Base-by-base conservation (phyloP, 805 yeast genomes). In the Candida nonsorbophila region DNA sequence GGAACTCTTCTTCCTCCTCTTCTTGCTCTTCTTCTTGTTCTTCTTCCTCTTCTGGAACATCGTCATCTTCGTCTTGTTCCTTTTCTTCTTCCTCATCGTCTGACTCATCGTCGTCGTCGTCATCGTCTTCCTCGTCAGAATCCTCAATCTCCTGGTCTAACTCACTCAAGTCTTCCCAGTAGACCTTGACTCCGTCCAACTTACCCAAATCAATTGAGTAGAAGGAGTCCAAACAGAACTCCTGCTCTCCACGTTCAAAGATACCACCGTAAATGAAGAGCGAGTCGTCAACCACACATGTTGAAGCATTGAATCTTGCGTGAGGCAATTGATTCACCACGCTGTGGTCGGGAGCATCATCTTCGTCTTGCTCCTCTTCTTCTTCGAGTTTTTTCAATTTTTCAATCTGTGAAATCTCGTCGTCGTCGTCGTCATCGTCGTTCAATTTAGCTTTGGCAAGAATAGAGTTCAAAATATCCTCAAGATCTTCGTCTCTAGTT, bases 191-290 rank as follows among this genome's bases (percentile, higher is more conserved):
- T 10, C 97, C 97, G 49, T 90, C 95, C 28, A 88, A 59, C 47
- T 79, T 84, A 22, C 84, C 86, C 41, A 90, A 62, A 58, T 92
- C 96, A 26, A 92, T 67, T 16, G 88, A 70, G 48, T 90, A 92
- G 52, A 90, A 72, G 6, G 94, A 80, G 51, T 90, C 95, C 43
- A 92, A 69, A 23, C 75, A 73, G 51, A 71, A 84, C 52, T 90
- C 98, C 36, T 72, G 79, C 29, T 92, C 97, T 4, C 88, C 95
- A 17, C 71, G 60, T 52, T 92, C 97, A 78, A 80, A 90, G 24
- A 79, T 74, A 43, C 97, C 98, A 14, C 97, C 95, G 49, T 72
- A 87, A 7, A 92, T 81, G 55, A 77, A 90, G 34, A 87, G 63
- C 0, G 69, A 72, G 49, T 90, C 97, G 43, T 83, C 94, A 21